These are phyloP conservation scores for Megacollybia marginata DNA, from an alignment of 768 basidiomycete species.

Conservation along the genomic window DNA sequence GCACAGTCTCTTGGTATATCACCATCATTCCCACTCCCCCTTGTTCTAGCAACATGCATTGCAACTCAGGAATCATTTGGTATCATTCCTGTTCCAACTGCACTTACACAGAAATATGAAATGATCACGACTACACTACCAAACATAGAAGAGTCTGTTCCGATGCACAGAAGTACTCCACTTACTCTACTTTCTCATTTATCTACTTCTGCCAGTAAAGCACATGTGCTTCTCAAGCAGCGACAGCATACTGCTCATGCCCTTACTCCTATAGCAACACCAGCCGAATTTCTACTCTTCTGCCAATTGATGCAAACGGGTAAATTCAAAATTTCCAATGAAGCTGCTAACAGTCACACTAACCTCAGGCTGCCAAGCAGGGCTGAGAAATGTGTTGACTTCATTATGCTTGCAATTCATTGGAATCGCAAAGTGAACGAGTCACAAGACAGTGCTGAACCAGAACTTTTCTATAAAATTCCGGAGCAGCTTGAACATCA, in stretches of 20 bases:
- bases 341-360: too few relatives aligned
- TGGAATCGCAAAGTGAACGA: slow-evolving; percentile 8
- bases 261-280: slow-evolving; percentile 8
- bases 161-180: too few relatives aligned
- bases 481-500: slow-evolving; percentile 11
- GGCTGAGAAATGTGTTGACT: slow-evolving; percentile 6
- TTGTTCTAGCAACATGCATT: slow-evolving; percentile 9
- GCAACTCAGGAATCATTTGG: slow-evolving; percentile 9
- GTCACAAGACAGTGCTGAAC: not conserved
- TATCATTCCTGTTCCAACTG: slow-evolving; percentile 6
- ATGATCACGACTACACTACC: not conserved
- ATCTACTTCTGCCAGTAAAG: slow-evolving; percentile 2
- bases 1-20: slow-evolving; percentile 1
- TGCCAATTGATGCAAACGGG: not conserved
- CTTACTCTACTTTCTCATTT: slow-evolving; percentile 1
- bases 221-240: slow-evolving; percentile 7
- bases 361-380: too few relatives aligned
- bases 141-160: too few relatives aligned
- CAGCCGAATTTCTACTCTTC: slow-evolving; percentile 6
- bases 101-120: slow-evolving; percentile 1
- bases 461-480: slow-evolving; percentile 11
- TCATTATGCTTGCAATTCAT: slow-evolving; percentile 2
- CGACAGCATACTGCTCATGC: slow-evolving; percentile 7
- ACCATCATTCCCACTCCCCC: slow-evolving; percentile 7
- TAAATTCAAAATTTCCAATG: too few relatives aligned